Evolutionary conservation across 2,329 filamentous ascomycete genomes (phyloP).

Genomic region (Camillea tinctor): DNA sequence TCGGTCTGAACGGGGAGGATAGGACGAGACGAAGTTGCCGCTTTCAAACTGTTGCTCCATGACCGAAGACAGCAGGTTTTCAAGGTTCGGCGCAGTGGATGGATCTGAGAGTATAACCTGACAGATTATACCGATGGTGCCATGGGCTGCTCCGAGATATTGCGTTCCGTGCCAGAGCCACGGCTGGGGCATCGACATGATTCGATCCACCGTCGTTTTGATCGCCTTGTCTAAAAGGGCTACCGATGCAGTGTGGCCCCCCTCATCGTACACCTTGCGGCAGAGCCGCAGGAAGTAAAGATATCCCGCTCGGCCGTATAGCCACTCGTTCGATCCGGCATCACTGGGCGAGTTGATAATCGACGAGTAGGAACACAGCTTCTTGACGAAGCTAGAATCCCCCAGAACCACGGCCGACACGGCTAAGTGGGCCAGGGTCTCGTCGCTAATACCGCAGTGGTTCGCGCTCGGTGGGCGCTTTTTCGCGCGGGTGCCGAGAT

Average conservation of each 20-base stretch:
- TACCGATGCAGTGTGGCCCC: conserved; percentile 48
- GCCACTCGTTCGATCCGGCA: conserved; percentile 57
- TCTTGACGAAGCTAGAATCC: conserved; percentile 36
- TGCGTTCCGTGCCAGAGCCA: conserved; percentile 65
- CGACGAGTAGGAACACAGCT: conserved; percentile 41
- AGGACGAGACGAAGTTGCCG: conserved; percentile 63
- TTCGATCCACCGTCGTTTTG: conserved; percentile 55
- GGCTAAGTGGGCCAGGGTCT: conserved; percentile 47
- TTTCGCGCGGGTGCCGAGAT: conserved; percentile 34
- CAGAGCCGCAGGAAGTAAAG: conserved; percentile 67
- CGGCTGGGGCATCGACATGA: conserved; percentile 48
- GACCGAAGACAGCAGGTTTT: conserved; percentile 51
- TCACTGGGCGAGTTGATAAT: conserved; percentile 44
- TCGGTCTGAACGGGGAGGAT: conserved; percentile 32
- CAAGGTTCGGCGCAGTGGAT: conserved; percentile 51
- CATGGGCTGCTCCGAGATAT: conserved; percentile 67
- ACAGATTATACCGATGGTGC: conserved; percentile 68
- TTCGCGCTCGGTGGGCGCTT: conserved; percentile 36
- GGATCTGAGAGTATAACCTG: conserved; percentile 63
- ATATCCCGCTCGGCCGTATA: conserved; percentile 66
- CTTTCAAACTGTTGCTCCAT: conserved; percentile 58
- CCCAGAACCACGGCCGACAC: conserved; percentile 43
- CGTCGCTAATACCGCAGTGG: conserved; percentile 50
- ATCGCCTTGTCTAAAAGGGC: conserved; percentile 53
- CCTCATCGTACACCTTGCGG: conserved; percentile 29